These are phyloP conservation scores for Aschersonia sp. DNA, from an alignment of 2,329 filamentous ascomycete genomes.

Conservation along the genomic window DNA sequence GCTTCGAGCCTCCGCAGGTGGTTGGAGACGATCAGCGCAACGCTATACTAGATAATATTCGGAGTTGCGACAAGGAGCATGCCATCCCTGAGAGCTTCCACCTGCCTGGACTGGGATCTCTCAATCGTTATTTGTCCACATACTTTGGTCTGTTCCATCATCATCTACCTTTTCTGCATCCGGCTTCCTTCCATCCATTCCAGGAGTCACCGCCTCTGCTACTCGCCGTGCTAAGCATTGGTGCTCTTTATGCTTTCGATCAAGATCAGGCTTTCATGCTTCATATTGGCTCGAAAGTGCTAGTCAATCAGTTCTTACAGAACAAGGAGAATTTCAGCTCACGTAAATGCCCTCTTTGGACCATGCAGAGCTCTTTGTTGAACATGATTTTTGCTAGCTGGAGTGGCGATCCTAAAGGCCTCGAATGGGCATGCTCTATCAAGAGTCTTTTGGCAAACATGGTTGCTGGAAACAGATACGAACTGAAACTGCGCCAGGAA, in stretches of 20 bases:
- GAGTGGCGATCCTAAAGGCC: conserved; percentile 93
- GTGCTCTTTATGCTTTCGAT: conserved; percentile 91
- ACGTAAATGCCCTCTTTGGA: conserved; percentile 91
- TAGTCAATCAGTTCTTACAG: conserved; percentile 92
- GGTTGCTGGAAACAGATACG: conserved; percentile 94
- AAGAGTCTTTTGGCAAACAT: conserved; percentile 97
- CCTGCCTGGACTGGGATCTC: conserved; percentile 60
- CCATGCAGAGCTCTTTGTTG: conserved; percentile 89
- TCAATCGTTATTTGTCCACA: conserved; percentile 87
- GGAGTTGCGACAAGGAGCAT: conserved; percentile 63
- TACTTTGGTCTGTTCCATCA: conserved; percentile 98
- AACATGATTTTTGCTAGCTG: conserved; percentile 99
- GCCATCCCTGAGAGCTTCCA: conserved; percentile 81
- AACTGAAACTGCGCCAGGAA: conserved; percentile 84
- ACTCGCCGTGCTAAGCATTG: conserved; percentile 84
- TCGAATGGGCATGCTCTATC: conserved; percentile 98
- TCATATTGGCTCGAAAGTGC: conserved; percentile 92
- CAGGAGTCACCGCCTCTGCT: conserved; percentile 69
- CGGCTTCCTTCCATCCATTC: conserved; percentile 74
- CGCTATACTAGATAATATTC: conserved; percentile 74
- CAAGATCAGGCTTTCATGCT: conserved; percentile 94
- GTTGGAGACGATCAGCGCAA: conserved; percentile 73
- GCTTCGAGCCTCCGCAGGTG: conserved; percentile 63
- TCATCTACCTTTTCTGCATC: conserved; percentile 89
- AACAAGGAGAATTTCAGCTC: conserved; percentile 99